Base-by-base conservation (phyloP, 352 stramenopile species). In the Phytophthora foliorum region DNA sequence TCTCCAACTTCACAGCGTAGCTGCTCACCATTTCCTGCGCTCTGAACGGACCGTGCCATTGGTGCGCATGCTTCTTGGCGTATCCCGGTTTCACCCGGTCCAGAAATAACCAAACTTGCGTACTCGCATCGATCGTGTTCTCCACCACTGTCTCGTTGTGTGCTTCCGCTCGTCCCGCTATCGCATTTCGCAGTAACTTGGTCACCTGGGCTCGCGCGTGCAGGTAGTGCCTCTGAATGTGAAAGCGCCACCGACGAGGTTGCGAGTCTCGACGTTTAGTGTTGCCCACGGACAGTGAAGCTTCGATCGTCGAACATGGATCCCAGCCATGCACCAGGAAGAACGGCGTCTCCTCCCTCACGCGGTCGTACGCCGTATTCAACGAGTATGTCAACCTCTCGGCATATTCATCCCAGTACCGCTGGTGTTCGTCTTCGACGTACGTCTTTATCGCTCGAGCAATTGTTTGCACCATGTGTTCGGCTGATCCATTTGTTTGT, bases 341-440 rank as follows among this genome's bases (percentile, higher is more conserved):
- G 17, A 44, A 44, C 3, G 38, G 38, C 4, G 38, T 44, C 13
- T 44, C 38, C 9, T n/a, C 17, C 2, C 38, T 17, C 13, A 44
- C 38, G 6, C 38, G 38, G 52, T 67, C 49, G 4, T 54, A 19
- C 0, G 57, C 22, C 2, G 67, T 57, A 1, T 74, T 82, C 1
- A 82, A 39, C 9, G 74, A 67, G 29, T 75, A 72, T 0, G 60
- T 62, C 1, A 72, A 13, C 31, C 57, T 21, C 21, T 72, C 65
- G 1, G 71, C 71, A 25, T 78, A 78, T 19, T 74, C 60, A 42
- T 74, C 65, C 57, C 71, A 78, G n/a, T 78, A 65, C 0, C 48
- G 17, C 22, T 75, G 65, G 6, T 54, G 29, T 13, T 36, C 19
- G 19, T 77, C 69, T 14, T 39, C 7, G 16, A 75, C 51, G 29